Conservation (phyloP, 805 yeast species). For the Starmerella roubikii region DNA sequence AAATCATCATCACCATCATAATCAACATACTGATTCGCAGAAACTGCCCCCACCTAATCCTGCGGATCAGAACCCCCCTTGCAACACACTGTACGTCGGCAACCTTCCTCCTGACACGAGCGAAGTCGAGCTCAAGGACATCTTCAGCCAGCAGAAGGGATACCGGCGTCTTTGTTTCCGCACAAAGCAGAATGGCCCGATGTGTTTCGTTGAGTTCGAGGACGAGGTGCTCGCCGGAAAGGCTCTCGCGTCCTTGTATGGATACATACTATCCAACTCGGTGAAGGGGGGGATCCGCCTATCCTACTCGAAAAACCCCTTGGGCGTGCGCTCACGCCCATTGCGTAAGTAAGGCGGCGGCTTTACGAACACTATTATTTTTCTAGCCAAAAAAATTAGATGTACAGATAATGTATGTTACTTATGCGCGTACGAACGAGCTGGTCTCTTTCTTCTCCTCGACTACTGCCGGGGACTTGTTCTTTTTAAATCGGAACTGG, state of each 20-base stretch:
- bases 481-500: conserved; percentile 19
- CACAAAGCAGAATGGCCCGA: conserved; percentile 80
- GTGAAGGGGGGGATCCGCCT: conserved; percentile 90
- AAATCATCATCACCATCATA: not conserved
- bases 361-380: not conserved
- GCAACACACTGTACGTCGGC: conserved; percentile 93
- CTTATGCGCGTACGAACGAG: conserved; percentile 21
- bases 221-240: conserved; percentile 87
- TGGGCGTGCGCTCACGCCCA: conserved; percentile 74
- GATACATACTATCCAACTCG: conserved; percentile 76
- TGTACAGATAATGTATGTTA: too few species aligned
- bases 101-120: conserved; percentile 95
- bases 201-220: conserved; percentile 98
- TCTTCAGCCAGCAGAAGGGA: conserved; percentile 82
- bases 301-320: conserved; percentile 89
- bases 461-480: conserved; percentile 17
- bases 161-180: conserved; percentile 86
- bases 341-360: conserved; percentile 9
- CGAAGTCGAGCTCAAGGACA: conserved; percentile 75
- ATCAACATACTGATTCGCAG: not conserved
- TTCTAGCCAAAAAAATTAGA: too few species aligned
- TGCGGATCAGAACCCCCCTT: conserved; percentile 98
- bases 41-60: conserved; percentile 61
- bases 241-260: conserved; percentile 87
- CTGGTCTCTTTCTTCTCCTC: conserved; percentile 20